Evolutionary conservation across 352 stramenopile genomes (phyloP).

Genomic region (Globisporangium yorkense): DNA sequence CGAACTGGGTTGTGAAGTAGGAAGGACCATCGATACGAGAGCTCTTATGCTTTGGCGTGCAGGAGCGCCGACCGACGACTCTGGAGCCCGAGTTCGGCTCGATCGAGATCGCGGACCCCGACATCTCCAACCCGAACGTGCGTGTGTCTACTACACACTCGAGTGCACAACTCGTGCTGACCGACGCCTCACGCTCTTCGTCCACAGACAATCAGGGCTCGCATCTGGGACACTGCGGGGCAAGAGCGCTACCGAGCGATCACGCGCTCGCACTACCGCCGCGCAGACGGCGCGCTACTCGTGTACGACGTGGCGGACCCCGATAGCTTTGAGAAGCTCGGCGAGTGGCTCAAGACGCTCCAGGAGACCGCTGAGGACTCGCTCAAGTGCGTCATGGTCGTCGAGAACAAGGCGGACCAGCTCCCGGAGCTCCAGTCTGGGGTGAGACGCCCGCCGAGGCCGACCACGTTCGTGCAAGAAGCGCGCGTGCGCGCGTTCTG

Average conservation of each 20-base stretch:
- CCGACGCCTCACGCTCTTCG: background rate
- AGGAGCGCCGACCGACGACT: conserved; percentile 57
- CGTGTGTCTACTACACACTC: background rate
- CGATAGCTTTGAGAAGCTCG: conserved; percentile 81
- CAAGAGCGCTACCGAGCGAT: conserved; percentile 89
- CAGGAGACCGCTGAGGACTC: conserved; percentile 80
- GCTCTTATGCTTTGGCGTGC: background rate
- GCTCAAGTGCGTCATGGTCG: conserved; percentile 81
- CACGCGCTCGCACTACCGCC: conserved; percentile 79
- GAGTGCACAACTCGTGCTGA: background rate
- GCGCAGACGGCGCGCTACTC: conserved; percentile 82
- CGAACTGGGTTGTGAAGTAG: no score
- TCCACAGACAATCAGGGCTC: conserved; percentile 53
- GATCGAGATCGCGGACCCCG: conserved; percentile 52
- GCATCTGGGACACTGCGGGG: conserved; percentile 88
- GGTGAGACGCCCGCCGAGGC: conserved; percentile 3
- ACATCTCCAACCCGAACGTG: conserved; percentile 38
- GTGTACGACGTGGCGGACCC: conserved; percentile 90
- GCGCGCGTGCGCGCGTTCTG: conserved; percentile 46
- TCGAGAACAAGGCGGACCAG: conserved; percentile 90
- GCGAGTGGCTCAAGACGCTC: conserved; percentile 87
- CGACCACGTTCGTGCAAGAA: conserved; percentile 41
- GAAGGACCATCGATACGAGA: no score
- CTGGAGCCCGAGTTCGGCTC: conserved; percentile 74
- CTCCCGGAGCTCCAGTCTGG: conserved; percentile 17